Percentiles rank a stretch among this genome's conserved stretches.
Evolutionary conservation across 495 filamentous ascomycete genomes (phyloP).

Genomic region (Talaromyces adpressus): DNA sequence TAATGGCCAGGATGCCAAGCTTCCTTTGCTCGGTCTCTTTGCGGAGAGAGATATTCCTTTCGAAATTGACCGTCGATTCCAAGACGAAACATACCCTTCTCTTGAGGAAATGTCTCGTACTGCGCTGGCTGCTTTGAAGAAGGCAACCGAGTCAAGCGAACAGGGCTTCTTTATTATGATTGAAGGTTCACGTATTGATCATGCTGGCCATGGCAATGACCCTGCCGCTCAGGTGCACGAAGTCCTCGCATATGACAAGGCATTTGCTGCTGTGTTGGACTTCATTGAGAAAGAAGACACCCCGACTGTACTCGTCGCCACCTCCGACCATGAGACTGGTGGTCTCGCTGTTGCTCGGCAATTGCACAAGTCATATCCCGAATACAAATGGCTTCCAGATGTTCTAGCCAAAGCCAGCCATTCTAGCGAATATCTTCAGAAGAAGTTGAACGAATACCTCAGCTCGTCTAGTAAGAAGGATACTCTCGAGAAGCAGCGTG

Average conservation of each 20-base stretch:
- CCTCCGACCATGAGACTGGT: constrained; percentile 94
- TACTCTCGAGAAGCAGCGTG: constrained; percentile 18
- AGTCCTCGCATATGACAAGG: constrained; percentile 83
- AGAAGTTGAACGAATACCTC: constrained; percentile 52
- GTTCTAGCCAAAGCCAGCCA: constrained; percentile 76
- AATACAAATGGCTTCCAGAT: constrained; percentile 82
- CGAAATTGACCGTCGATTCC: constrained; percentile 77
- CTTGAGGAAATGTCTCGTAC: constrained; percentile 86
- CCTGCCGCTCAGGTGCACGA: constrained; percentile 93
- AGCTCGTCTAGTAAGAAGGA: constrained; percentile 17
- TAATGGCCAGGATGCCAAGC: constrained; percentile 59
- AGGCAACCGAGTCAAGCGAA: constrained; percentile 78
- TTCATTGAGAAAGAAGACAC: constrained; percentile 70
- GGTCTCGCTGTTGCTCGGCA: constrained; percentile 76
- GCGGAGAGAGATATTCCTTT: constrained; percentile 80
- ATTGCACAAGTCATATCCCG: constrained; percentile 56
- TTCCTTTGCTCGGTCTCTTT: constrained; percentile 84
- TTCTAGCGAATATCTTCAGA: constrained; percentile 62
- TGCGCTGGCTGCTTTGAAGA: constrained; percentile 68
- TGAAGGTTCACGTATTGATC: constrained; percentile 92
- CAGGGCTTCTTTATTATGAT: constrained; percentile 99
- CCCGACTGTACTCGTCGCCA: constrained; percentile 75
- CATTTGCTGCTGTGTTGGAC: constrained; percentile 74
- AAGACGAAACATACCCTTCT: constrained; percentile 76
- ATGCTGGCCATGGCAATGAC: constrained; percentile 92